Evolutionary conservation across 2,329 filamentous ascomycete species (phyloP).

Genomic region (Penicillium decumbens): DNA sequence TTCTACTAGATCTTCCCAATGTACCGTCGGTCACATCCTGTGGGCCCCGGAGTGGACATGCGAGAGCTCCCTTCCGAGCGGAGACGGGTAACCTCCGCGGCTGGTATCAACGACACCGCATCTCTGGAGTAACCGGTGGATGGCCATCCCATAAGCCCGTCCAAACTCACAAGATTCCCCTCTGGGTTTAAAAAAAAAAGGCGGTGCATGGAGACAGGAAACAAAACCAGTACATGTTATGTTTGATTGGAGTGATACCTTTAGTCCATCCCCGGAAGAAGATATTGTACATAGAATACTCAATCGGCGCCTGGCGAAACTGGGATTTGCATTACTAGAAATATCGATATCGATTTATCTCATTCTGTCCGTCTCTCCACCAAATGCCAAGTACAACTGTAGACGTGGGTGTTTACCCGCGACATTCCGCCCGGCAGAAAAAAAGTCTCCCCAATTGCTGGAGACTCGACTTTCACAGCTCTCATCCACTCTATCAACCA

Average conservation of each 20-base stretch:
- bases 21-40: slow-evolving; percentile 59
- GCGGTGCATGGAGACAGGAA: slow-evolving; percentile 14
- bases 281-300: slow-evolving; percentile 35
- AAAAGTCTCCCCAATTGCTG: slow-evolving; percentile 30
- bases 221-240: slow-evolving; percentile 21
- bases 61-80: slow-evolving; percentile 59
- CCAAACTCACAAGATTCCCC: not conserved
- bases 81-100: slow-evolving; percentile 45
- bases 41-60: slow-evolving; percentile 80
- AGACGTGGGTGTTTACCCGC: slow-evolving; percentile 15
- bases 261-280: slow-evolving; percentile 11
- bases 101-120: slow-evolving; percentile 61
- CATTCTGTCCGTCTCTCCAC: not conserved
- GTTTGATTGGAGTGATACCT: slow-evolving; percentile 18
- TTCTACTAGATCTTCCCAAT: slow-evolving; percentile 52
- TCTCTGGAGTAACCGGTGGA: slow-evolving; percentile 59
- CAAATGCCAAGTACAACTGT: not conserved
- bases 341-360: not conserved
- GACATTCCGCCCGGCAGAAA: slow-evolving; percentile 37
- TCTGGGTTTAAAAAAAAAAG: not conserved
- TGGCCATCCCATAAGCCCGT: not conserved
- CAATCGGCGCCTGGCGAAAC: slow-evolving; percentile 32
- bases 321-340: slow-evolving; percentile 10
- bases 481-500: slow-evolving; percentile 11
- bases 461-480: slow-evolving; percentile 11